Evolutionary conservation across 345 rosid species (phyloP).

Genomic region (Populus davidiana): DNA sequence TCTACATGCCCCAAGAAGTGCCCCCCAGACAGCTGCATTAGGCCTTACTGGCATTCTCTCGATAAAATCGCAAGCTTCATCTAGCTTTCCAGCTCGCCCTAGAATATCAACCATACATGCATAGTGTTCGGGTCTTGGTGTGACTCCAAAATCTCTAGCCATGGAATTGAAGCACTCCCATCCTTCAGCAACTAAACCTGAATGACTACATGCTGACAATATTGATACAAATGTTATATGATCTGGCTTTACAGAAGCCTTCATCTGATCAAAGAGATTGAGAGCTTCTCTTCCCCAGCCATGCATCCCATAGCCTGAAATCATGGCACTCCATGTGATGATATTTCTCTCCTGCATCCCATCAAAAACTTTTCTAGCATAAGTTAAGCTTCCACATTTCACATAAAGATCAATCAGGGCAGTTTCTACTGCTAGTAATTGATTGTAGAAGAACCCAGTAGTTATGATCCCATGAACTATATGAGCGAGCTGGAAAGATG

Average conservation of each 20-base stretch:
- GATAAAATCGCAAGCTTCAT: slow-evolving; percentile 42
- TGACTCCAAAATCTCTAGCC: slow-evolving; percentile 37
- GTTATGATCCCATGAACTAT: slow-evolving; percentile 17
- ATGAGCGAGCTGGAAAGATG: slow-evolving; percentile 25
- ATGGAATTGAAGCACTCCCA: slow-evolving; percentile 48
- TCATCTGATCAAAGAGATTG: slow-evolving; percentile 44
- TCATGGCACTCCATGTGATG: slow-evolving; percentile 53
- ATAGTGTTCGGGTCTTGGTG: slow-evolving; percentile 39
- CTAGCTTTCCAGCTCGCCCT: slow-evolving; percentile 44
- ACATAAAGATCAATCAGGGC: slow-evolving; percentile 36
- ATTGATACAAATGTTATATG: slow-evolving; percentile 41
- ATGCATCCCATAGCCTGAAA: slow-evolving; percentile 50
- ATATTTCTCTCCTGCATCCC: slow-evolving; percentile 37
- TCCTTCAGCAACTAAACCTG: slow-evolving; percentile 47
- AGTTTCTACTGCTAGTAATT: slow-evolving; percentile 19
- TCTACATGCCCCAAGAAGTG: slow-evolving; percentile 56
- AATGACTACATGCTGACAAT: slow-evolving; percentile 53
- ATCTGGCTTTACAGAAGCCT: slow-evolving; percentile 40
- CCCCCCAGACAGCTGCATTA: slow-evolving; percentile 46
- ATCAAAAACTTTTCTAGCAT: slow-evolving; percentile 42
- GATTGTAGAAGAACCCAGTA: slow-evolving; percentile 10
- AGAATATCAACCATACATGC: slow-evolving; percentile 57
- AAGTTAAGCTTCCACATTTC: slow-evolving; percentile 44
- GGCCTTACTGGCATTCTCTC: slow-evolving; percentile 41
- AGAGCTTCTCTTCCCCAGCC: slow-evolving; percentile 44